phyloP scores from a whole-genome alignment of 2,329 filamentous ascomycete species.

The Aspergillus intermedius region DNA sequence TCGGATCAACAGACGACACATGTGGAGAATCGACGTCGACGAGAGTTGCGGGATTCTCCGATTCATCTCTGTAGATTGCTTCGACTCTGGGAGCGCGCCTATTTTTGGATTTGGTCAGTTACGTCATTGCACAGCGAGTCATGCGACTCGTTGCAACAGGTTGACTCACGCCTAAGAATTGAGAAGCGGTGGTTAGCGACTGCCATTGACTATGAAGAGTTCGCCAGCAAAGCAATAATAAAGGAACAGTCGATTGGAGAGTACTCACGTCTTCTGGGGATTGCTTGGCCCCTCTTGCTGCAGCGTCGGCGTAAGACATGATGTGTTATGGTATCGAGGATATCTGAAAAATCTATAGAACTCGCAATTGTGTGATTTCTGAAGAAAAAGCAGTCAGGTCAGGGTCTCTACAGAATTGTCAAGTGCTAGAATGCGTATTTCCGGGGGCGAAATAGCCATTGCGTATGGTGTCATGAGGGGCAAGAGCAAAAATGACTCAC shows the following conservation, averaged over 20 bases:
- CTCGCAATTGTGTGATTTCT: too few species aligned
- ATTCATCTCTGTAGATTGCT: slow-evolving; percentile 33
- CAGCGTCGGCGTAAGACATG: slow-evolving; percentile 47
- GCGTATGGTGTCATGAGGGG: too few species aligned
- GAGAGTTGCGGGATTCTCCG: slow-evolving; percentile 37
- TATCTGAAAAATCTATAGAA: background rate
- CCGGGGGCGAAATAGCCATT: too few species aligned
- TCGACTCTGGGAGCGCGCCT: slow-evolving; percentile 39
- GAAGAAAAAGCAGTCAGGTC: too few species aligned
- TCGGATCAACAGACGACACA: slow-evolving; percentile 36
- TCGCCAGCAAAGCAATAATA: background rate
- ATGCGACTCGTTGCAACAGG: background rate
- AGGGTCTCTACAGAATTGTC: too few species aligned
- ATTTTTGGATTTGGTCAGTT: slow-evolving; percentile 1
- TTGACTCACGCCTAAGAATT: slow-evolving; percentile 31
- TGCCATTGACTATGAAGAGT: background rate
- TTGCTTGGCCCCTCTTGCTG: slow-evolving; percentile 42
- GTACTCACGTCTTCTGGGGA: slow-evolving; percentile 41
- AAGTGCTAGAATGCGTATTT: too few species aligned
- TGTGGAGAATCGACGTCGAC: slow-evolving; percentile 45
- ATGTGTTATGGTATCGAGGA: background rate
- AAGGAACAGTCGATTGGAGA: background rate
- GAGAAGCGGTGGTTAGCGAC: slow-evolving; percentile 6
- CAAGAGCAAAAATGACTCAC: too few species aligned
- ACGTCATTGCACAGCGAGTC: background rate